Evolutionary conservation across 139 green algal genomes (phyloP).

Genomic region (Coelastrella sp.): DNA sequence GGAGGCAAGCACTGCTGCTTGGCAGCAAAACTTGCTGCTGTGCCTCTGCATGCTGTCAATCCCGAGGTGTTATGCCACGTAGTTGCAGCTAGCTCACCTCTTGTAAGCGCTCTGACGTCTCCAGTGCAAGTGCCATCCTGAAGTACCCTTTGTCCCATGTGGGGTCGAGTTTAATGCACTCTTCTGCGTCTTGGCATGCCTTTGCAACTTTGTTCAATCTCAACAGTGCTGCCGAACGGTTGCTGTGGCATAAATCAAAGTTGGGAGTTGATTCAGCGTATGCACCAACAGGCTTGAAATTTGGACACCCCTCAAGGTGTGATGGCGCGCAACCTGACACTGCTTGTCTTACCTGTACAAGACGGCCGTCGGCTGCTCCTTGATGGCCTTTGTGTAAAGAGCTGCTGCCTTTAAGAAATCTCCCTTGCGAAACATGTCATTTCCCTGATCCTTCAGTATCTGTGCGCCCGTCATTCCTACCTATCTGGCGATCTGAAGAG

Average conservation of each 20-base stretch:
- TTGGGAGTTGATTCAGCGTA: background rate
- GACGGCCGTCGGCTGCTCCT: constrained; percentile 77
- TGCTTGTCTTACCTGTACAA: constrained; percentile 73
- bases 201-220: constrained; percentile 93
- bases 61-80: background rate
- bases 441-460: constrained; percentile 83
- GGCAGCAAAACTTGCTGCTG: background rate
- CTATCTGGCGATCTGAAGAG: background rate
- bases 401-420: constrained; percentile 90
- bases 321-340: background rate
- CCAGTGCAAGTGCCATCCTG: constrained; percentile 43
- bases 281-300: background rate
- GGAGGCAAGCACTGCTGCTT: background rate
- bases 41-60: background rate
- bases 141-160: constrained; percentile 89
- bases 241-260: constrained; percentile 70
- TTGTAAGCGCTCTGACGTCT: constrained; percentile 42
- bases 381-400: constrained; percentile 91
- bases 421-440: constrained; percentile 77
- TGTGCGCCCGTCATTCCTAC: constrained; percentile 8
- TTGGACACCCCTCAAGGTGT: background rate
- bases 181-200: constrained; percentile 85
- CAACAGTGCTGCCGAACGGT: constrained; percentile 88
- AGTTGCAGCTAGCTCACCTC: constrained; percentile 8
- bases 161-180: constrained; percentile 79